Conservation (phyloP, 2,329 filamentous ascomycete species). For the Neodidymelliopsis sp. region DNA sequence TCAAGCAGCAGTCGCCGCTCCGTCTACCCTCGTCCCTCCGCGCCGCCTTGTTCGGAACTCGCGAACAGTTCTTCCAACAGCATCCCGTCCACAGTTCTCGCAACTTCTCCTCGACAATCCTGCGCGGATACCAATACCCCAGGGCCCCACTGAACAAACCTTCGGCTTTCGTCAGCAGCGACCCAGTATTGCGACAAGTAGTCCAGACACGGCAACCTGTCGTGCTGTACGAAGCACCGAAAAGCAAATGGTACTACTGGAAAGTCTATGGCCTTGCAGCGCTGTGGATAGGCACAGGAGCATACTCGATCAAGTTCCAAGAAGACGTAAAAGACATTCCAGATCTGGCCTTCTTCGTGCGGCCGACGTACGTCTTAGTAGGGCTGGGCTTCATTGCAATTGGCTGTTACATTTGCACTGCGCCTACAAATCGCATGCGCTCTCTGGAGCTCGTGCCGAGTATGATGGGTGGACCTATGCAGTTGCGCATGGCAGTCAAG, state of each 20-base stretch:
- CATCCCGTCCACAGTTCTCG: constrained; percentile 22
- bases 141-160: constrained; percentile 16
- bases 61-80: constrained; percentile 31
- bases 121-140: constrained; percentile 34
- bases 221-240: constrained; percentile 44
- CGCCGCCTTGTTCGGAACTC: constrained; percentile 36
- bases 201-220: constrained; percentile 40
- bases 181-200: constrained; percentile 46
- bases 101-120: constrained; percentile 34
- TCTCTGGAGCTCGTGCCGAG: constrained; percentile 43
- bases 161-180: constrained; percentile 30
- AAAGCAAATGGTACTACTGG: constrained; percentile 34
- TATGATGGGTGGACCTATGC: constrained; percentile 36
- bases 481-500: constrained; percentile 40
- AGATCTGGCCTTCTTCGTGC: constrained; percentile 43
- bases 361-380: constrained; percentile 44
- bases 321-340: constrained; percentile 39
- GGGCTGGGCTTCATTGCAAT: constrained; percentile 38
- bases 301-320: constrained; percentile 42
- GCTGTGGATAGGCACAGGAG: constrained; percentile 35
- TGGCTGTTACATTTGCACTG: constrained; percentile 41
- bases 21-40: constrained; percentile 46
- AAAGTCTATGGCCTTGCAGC: constrained; percentile 40
- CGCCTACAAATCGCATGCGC: constrained; percentile 40
- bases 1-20: constrained; percentile 37